Conservation (phyloP, 2,329 filamentous ascomycete species). For the Pseudopyricularia cyperi region DNA sequence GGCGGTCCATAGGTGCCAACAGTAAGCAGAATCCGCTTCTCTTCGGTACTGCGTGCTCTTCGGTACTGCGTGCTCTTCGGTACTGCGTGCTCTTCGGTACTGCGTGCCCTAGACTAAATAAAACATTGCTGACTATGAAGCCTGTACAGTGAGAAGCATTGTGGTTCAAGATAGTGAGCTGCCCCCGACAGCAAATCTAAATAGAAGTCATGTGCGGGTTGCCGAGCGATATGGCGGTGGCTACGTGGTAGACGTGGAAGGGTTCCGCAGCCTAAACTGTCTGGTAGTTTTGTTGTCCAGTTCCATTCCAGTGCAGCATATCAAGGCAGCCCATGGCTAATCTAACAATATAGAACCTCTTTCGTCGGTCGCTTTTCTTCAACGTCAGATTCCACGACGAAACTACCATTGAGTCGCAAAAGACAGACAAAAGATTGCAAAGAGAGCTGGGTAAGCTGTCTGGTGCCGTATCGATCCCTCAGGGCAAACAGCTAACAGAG, state of each 20-base stretch:
- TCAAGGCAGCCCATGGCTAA: background rate
- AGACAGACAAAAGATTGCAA: background rate
- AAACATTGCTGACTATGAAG: background rate
- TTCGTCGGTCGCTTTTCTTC: background rate
- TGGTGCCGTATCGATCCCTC: background rate
- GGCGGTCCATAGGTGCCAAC: background rate
- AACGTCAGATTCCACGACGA: background rate
- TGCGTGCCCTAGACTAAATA: background rate
- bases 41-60: background rate
- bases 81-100: background rate
- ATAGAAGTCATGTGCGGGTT: conserved; percentile 34
- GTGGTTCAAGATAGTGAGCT: background rate
- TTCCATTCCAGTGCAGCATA: background rate
- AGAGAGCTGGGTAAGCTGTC: background rate
- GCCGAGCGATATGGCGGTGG: conserved; percentile 36
- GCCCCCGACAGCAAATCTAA: conserved; percentile 5
- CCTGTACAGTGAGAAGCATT: background rate
- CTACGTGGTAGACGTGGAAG: conserved; percentile 33
- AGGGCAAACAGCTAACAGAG: background rate
- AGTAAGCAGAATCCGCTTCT: background rate
- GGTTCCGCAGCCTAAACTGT: conserved; percentile 35
- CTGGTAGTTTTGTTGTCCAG: conserved; percentile 18
- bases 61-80: background rate
- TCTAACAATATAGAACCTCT: background rate
- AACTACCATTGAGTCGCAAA: background rate